Evolutionary conservation across 2,329 filamentous ascomycete genomes (phyloP).

Genomic region (Penicillium decumbens): DNA sequence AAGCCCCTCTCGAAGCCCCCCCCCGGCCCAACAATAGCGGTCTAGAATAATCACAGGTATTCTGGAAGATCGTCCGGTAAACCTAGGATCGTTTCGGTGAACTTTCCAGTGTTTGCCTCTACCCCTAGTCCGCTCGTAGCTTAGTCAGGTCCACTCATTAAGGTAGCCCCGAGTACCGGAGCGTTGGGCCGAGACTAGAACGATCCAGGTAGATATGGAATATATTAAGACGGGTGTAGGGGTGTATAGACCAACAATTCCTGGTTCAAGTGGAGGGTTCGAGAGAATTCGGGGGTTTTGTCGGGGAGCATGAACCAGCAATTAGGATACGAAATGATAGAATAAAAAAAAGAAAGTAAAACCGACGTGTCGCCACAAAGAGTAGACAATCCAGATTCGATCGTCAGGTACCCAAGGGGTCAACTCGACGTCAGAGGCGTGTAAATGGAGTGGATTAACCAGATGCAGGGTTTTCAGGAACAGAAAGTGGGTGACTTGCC

Average conservation of each 20-base stretch:
- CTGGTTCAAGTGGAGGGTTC: not conserved
- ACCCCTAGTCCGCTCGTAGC: not conserved
- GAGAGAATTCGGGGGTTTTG: not conserved
- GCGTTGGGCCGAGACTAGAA: slow-evolving; percentile 3
- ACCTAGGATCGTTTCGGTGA: slow-evolving; percentile 6
- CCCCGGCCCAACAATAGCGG: slow-evolving; percentile 4
- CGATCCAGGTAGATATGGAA: slow-evolving; percentile 5
- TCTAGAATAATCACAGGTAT: slow-evolving; percentile 11
- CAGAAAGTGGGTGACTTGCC: slow-evolving; percentile 1
- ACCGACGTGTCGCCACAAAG: slow-evolving; percentile 10
- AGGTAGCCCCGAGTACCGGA: slow-evolving; percentile 5
- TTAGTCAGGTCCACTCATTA: slow-evolving; percentile 7
- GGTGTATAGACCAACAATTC: not conserved
- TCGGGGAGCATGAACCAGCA: not conserved
- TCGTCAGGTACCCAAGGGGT: slow-evolving; percentile 19
- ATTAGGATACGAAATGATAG: not conserved
- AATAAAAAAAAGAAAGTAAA: slow-evolving; percentile 1
- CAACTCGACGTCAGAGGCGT: slow-evolving; percentile 20
- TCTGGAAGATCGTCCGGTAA: slow-evolving; percentile 13
- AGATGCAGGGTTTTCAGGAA: slow-evolving; percentile 3
- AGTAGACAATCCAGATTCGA: slow-evolving; percentile 13
- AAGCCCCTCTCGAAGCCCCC: not conserved
- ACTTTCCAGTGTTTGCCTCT: not conserved
- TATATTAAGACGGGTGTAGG: not conserved
- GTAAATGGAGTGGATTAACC: not conserved